These are phyloP conservation scores for Allium cepa DNA, from an alignment of 106 monocot genomes.

Conservation along the genomic window DNA sequence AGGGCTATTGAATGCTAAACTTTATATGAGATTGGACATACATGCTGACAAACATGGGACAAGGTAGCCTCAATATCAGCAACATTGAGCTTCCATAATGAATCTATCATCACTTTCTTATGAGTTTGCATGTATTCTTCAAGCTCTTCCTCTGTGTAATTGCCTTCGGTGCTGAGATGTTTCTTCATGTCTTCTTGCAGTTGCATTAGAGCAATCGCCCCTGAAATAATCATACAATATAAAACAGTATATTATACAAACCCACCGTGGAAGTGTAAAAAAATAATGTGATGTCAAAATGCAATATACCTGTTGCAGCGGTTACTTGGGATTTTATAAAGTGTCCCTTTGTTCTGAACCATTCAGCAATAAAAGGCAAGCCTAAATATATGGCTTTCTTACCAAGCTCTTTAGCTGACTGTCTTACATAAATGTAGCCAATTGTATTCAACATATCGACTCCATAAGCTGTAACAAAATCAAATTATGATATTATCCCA, in stretches of 20 bases:
- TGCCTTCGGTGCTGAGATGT: constrained; percentile 74
- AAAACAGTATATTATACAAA: not conserved
- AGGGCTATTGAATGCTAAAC: not conserved
- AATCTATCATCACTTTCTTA: constrained; percentile 86
- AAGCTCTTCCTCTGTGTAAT: constrained; percentile 82
- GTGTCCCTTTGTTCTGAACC: constrained; percentile 96
- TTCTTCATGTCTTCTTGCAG: constrained; percentile 93
- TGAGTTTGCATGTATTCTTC: constrained; percentile 74
- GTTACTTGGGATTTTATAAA: constrained; percentile 86
- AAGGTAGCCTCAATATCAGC: constrained; percentile 97
- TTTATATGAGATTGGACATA: constrained; percentile 12
- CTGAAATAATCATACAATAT: constrained; percentile 27
- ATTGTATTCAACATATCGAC: constrained; percentile 86
- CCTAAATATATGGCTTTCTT: constrained; percentile 86
- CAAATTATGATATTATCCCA: not conserved
- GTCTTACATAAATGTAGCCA: constrained; percentile 82
- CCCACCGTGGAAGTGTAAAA: too few species aligned
- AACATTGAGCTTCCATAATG: constrained; percentile 99
- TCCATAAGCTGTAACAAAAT: not conserved
- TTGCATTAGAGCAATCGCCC: constrained; percentile 90
- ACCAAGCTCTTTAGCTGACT: constrained; percentile 90
- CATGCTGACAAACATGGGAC: constrained; percentile 86
- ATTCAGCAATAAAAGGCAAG: constrained; percentile 83
- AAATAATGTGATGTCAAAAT: too few species aligned
- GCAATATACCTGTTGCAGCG: constrained; percentile 64